phyloP scores from a whole-genome alignment of 495 filamentous ascomycete genomes.

The Tuber microsphaerosporum region DNA sequence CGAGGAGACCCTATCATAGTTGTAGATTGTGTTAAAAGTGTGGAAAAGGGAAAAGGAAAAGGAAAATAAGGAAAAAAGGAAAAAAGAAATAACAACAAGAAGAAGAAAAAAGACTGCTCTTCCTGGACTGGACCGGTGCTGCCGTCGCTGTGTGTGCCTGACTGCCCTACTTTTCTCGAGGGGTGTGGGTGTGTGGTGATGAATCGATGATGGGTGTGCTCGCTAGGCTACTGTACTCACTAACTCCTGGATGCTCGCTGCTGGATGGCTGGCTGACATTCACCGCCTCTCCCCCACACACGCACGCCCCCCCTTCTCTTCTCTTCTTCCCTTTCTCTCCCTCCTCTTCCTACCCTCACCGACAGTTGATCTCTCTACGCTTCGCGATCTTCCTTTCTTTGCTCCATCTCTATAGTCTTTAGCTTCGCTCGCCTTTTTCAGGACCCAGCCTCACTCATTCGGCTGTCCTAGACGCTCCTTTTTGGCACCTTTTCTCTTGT shows the following conservation, averaged over 20 bases:
- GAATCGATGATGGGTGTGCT: background rate
- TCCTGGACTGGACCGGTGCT: background rate
- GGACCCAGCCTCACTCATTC: conserved; percentile 44
- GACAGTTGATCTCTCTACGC: conserved; percentile 39
- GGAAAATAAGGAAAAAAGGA: background rate
- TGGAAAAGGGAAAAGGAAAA: background rate
- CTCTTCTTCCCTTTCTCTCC: conserved; percentile 41
- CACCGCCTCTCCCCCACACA: conserved; percentile 21
- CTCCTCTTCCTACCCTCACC: conserved; percentile 35
- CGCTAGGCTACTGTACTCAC: background rate
- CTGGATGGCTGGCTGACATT: conserved; percentile 17
- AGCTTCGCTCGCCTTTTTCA: conserved; percentile 42
- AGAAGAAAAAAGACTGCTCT: background rate
- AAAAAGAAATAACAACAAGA: background rate
- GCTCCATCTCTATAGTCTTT: conserved; percentile 36
- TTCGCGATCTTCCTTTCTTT: conserved; percentile 39
- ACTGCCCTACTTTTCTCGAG: background rate
- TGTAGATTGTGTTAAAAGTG: background rate
- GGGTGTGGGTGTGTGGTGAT: background rate
- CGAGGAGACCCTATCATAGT: background rate
- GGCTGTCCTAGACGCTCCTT: conserved; percentile 43
- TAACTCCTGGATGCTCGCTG: conserved; percentile 11
- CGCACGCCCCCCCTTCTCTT: conserved; percentile 39
- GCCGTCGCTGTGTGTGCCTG: background rate
- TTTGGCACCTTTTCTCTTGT: conserved; percentile 39